A percentile compares a stretch with the other conserved stretches of the same genome.
Conservation (phyloP, 352 stramenopile species). For the Phytophthora sp. region DNA sequence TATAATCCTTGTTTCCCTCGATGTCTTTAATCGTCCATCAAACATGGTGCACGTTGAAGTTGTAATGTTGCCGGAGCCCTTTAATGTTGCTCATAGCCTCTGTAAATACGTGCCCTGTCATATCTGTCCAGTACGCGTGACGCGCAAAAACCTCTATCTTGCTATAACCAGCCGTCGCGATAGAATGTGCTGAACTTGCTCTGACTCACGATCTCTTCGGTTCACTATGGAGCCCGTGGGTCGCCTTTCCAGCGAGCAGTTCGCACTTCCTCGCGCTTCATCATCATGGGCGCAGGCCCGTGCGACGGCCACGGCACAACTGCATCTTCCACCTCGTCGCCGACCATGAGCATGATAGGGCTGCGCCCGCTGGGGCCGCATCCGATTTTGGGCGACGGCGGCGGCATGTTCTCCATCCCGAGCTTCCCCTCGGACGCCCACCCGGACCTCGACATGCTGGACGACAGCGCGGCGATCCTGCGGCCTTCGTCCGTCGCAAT, state of each 20-base stretch:
- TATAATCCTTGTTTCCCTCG: no score
- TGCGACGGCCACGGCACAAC: constrained; percentile 2
- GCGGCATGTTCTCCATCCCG: constrained; percentile 43
- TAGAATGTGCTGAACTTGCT: constrained; percentile 14
- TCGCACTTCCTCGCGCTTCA: constrained; percentile 16
- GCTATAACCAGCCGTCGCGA: not conserved
- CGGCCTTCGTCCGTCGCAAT: constrained; percentile 47
- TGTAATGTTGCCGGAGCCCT: constrained; percentile 2
- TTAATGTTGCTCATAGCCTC: constrained; percentile 1
- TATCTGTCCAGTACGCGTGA: not conserved
- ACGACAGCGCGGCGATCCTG: constrained; percentile 29
- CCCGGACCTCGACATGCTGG: constrained; percentile 10
- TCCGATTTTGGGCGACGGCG: constrained; percentile 26
- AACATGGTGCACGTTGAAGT: constrained; percentile 20
- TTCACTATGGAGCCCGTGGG: constrained; percentile 35
- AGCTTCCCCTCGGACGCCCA: constrained; percentile 16
- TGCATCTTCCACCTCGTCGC: constrained; percentile 1
- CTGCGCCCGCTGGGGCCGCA: constrained; percentile 35
- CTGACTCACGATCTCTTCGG: constrained; percentile 16
- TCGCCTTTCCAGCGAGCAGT: constrained; percentile 14
- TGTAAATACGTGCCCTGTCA: not conserved
- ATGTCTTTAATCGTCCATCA: no score
- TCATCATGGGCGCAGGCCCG: constrained; percentile 7
- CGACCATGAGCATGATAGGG: constrained; percentile 31
- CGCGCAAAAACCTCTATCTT: constrained; percentile 1